Evolutionary conservation across 1,284 basidiomycete species (phyloP), one percentile per base, ranked within the genome.

Genomic region (Trichosporon sp.): DNA sequence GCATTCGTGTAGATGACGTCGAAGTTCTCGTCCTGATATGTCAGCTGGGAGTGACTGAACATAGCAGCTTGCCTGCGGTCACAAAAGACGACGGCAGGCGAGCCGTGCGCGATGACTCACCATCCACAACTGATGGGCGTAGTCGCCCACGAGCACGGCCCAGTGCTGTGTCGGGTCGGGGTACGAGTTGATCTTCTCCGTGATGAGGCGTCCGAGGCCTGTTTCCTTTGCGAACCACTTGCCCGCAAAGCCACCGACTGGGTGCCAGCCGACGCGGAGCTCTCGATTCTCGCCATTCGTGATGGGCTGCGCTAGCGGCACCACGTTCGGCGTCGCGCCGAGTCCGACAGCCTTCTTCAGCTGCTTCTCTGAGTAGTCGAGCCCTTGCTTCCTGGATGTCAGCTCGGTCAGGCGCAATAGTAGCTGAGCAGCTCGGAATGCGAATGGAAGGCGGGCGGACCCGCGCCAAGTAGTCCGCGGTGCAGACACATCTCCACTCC

Each of bases 111-210:
- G 2, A 21, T 19, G 59, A 70, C 73, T 66, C 73, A 74, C 73
- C 73, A 74, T 74, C 73, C 73, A 74, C 26, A 74, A 68, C 67
- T 74, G 73, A 40, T 74, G 73, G 40, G 63, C 73, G 32, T 71
- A 74, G 2, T 70, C 73, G 26, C 73, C 73, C 2, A 74, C 70
- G 6, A 74, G 63, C 16, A 74, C 70, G 54, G 68, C 73, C 73
- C 73, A 74, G 46, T 74, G 73, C 43, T 74, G 73, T 35, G 73
- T 74, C 31, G 73, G 73, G 32, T 74, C 73, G 6, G 73, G 73
- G 51, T 74, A 74, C 16, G 14, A 46, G 73, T 74, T 74, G 67
- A 71, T 74, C 63, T 71, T 71, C 26, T 70, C 70, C 12, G 73
- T 74, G 35, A 74, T 74, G 38, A 74, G 54, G 66, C 70, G 67